Percentiles rank a stretch among this genome's conserved stretches.
These are phyloP conservation scores for Acanthochlamys bracteata DNA, from an alignment of 106 monocot species.

Conservation along the genomic window DNA sequence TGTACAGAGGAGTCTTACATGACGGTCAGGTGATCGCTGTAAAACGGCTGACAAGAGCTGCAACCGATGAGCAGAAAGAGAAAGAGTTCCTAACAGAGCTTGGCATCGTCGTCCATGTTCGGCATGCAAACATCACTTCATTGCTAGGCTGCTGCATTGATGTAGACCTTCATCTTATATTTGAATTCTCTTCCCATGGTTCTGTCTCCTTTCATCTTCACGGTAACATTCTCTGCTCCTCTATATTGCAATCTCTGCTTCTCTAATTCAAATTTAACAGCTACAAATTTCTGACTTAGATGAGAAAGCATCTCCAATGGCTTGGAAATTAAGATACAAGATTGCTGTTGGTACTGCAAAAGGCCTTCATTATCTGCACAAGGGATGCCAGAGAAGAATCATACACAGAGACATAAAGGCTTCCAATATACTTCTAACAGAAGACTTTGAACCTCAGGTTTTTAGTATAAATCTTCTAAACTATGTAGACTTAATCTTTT, in stretches of 20 bases:
- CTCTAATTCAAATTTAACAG: background rate
- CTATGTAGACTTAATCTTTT: background rate
- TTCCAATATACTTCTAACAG: slow-evolving; percentile 9
- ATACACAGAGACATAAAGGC: slow-evolving; percentile 20
- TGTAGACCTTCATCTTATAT: slow-evolving; percentile 41
- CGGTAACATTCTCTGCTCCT: slow-evolving; percentile 10
- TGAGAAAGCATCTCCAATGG: slow-evolving; percentile 6
- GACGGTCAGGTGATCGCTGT: slow-evolving; percentile 44
- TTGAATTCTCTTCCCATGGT: slow-evolving; percentile 54
- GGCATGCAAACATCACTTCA: slow-evolving; percentile 45
- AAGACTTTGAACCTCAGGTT: slow-evolving; percentile 14
- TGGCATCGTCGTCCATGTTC: slow-evolving; percentile 50
- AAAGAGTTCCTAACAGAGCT: slow-evolving; percentile 63
- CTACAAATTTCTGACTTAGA: background rate
- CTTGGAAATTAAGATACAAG: slow-evolving; percentile 11
- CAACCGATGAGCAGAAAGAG: slow-evolving; percentile 48
- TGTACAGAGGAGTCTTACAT: slow-evolving; percentile 47
- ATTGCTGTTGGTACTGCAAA: slow-evolving; percentile 1
- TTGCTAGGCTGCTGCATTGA: slow-evolving; percentile 67
- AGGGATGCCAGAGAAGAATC: slow-evolving; percentile 14
- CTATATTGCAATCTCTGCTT: background rate
- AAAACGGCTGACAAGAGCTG: slow-evolving; percentile 36
- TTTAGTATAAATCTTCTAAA: background rate
- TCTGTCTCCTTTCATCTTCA: slow-evolving; percentile 55
- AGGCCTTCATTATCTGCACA: slow-evolving; percentile 15